phyloP scores from a whole-genome alignment of 2,329 filamentous ascomycete genomes.

The Xylaria hypoxylon region DNA sequence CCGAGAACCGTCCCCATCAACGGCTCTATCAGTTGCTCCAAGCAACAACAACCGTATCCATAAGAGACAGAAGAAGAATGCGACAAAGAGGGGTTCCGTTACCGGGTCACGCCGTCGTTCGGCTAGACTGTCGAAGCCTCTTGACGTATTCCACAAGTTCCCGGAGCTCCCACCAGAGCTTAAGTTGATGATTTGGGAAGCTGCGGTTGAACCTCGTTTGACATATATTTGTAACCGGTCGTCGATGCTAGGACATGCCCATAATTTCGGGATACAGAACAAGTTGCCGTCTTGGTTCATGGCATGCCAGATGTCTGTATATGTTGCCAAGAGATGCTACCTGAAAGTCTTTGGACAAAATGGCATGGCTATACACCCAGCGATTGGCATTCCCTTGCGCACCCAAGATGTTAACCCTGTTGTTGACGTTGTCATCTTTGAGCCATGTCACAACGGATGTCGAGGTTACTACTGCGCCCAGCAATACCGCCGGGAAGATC shows the following conservation, averaged over 20 bases:
- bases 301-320: conserved; percentile 39
- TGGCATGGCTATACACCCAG: neutral
- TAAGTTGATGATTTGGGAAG: conserved; percentile 50
- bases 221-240: conserved; percentile 49
- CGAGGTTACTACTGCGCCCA: conserved; percentile 47
- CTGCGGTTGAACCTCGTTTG: conserved; percentile 45
- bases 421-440: conserved; percentile 48
- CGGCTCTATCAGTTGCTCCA: conserved; percentile 5
- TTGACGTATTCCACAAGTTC: conserved; percentile 48
- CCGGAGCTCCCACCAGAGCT: conserved; percentile 46
- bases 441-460: conserved; percentile 50
- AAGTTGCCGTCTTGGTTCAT: conserved; percentile 47
- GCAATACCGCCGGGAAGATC: conserved; percentile 47
- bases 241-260: conserved; percentile 26
- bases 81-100: neutral
- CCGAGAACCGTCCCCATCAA: conserved; percentile 30
- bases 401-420: conserved; percentile 43
- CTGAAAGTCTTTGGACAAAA: conserved; percentile 42
- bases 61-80: conserved; percentile 26
- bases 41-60: conserved; percentile 24
- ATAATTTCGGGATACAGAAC: conserved; percentile 43
- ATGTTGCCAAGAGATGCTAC: conserved; percentile 43
- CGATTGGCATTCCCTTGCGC: conserved; percentile 7
- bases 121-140: conserved; percentile 46
- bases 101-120: conserved; percentile 45